Percentiles rank a stretch among this genome's conserved stretches.
These are phyloP conservation scores for Colletotrichum tropicale DNA, from an alignment of 2,329 filamentous ascomycete genomes.

Conservation along the genomic window DNA sequence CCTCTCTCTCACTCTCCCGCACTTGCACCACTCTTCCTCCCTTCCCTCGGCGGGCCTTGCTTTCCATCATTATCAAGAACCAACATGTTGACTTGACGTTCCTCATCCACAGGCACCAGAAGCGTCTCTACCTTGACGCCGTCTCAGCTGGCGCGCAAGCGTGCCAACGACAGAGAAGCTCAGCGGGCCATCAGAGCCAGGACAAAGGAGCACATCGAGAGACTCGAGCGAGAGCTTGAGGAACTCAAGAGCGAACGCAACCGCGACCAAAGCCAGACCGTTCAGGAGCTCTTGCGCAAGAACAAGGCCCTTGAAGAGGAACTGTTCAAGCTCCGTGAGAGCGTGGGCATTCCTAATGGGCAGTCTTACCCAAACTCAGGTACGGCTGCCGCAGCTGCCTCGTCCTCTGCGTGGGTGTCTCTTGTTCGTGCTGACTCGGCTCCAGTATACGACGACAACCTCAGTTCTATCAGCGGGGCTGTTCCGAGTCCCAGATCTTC, in stretches of 20 bases:
- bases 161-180: conserved; percentile 89
- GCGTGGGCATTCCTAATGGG: conserved; percentile 45
- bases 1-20: neutral
- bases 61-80: neutral
- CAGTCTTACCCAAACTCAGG: conserved; percentile 47
- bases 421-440: conserved; percentile 20
- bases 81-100: conserved; percentile 1
- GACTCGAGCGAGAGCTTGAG: conserved; percentile 74
- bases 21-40: neutral
- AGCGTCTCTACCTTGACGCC: conserved; percentile 88
- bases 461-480: conserved; percentile 40
- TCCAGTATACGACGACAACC: conserved; percentile 46
- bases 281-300: conserved; percentile 55
- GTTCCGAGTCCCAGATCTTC: conserved; percentile 50
- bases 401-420: conserved; percentile 17
- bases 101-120: conserved; percentile 56
- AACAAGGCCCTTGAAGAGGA: conserved; percentile 61
- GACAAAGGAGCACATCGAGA: conserved; percentile 85
- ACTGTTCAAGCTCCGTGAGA: conserved; percentile 49
- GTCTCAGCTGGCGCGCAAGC: conserved; percentile 86
- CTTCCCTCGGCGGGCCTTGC: neutral
- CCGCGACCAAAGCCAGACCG: conserved; percentile 54
- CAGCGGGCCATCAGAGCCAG: conserved; percentile 86
- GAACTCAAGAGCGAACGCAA: conserved; percentile 64
- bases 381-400: conserved; percentile 30